Evolutionary conservation across 2,329 filamentous ascomycete genomes (phyloP).

Genomic region (Ceratocystis colombiana): DNA sequence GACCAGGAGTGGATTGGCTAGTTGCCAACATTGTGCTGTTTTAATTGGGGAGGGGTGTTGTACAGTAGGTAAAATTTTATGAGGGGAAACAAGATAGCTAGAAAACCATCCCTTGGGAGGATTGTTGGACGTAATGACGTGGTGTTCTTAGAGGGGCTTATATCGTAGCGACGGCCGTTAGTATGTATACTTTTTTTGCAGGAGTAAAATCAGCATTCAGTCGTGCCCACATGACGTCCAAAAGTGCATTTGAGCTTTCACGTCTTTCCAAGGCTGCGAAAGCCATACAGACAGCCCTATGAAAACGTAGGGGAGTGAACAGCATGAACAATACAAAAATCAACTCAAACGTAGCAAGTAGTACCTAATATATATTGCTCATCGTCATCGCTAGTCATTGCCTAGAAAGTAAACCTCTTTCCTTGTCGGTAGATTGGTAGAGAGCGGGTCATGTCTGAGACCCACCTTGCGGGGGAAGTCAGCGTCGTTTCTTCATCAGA

Average conservation of each 20-base stretch:
- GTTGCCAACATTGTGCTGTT: too few species aligned
- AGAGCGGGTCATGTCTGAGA: background rate
- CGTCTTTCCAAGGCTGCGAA: background rate
- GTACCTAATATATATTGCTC: background rate
- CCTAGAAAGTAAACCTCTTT: too few species aligned
- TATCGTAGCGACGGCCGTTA: background rate
- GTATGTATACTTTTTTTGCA: background rate
- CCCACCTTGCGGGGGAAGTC: conserved; percentile 3
- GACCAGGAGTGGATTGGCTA: too few species aligned
- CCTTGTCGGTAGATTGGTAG: background rate
- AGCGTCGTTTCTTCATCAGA: background rate
- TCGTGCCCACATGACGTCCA: background rate
- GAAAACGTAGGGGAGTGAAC: too few species aligned
- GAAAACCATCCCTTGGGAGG: background rate
- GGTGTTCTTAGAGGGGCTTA: background rate
- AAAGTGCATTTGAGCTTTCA: background rate
- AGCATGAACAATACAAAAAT: too few species aligned
- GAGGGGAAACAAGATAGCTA: too few species aligned
- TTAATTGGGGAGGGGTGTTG: too few species aligned
- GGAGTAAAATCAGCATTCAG: background rate
- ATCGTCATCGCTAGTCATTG: background rate
- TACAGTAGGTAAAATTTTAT: too few species aligned
- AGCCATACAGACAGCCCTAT: background rate
- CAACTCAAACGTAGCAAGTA: background rate
- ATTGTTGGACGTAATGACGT: background rate